These are phyloP conservation scores for Rhizopus sp. DNA, from an alignment of 371 early-diverging fungal species.

Conservation along the genomic window DNA sequence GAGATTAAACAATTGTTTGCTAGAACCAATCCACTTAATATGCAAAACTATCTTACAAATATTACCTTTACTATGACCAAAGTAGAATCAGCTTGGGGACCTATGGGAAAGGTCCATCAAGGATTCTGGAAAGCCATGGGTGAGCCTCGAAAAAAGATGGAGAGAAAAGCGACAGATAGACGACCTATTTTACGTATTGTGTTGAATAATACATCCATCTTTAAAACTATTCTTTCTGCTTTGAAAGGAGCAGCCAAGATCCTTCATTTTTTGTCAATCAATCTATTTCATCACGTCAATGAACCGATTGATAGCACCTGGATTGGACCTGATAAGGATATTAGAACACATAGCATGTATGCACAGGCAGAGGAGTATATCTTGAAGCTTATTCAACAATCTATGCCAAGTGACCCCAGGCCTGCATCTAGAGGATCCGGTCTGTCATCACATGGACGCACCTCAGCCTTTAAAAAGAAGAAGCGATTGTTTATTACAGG, in stretches of 20 bases:
- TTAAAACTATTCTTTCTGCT: constrained; percentile 40
- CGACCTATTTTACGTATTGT: constrained; percentile 33
- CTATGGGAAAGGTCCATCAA: constrained; percentile 61
- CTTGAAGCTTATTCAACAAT: constrained; percentile 23
- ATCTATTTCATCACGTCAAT: constrained; percentile 40
- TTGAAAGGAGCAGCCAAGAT: constrained; percentile 34
- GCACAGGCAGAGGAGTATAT: constrained; percentile 44
- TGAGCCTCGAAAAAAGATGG: constrained; percentile 23
- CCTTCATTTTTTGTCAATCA: constrained; percentile 26
- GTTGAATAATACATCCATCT: constrained; percentile 39
- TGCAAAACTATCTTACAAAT: constrained; percentile 63
- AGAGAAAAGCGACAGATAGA: constrained; percentile 4
- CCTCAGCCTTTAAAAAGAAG: constrained; percentile 1
- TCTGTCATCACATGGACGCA: constrained; percentile 15
- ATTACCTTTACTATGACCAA: constrained; percentile 49
- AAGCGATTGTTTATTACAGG: constrained; percentile 50
- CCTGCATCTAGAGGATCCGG: constrained; percentile 8
- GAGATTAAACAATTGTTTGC: background rate
- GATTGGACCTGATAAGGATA: constrained; percentile 39
- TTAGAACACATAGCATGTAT: constrained; percentile 40
- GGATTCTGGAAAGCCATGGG: constrained; percentile 67
- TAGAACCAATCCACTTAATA: constrained; percentile 64
- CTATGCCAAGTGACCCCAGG: background rate
- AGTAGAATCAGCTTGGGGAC: constrained; percentile 44
- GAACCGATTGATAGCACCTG: constrained; percentile 51